Evolutionary conservation across 73 alveolate species (phyloP).

Genomic region (Paramecium sonneborni): DNA sequence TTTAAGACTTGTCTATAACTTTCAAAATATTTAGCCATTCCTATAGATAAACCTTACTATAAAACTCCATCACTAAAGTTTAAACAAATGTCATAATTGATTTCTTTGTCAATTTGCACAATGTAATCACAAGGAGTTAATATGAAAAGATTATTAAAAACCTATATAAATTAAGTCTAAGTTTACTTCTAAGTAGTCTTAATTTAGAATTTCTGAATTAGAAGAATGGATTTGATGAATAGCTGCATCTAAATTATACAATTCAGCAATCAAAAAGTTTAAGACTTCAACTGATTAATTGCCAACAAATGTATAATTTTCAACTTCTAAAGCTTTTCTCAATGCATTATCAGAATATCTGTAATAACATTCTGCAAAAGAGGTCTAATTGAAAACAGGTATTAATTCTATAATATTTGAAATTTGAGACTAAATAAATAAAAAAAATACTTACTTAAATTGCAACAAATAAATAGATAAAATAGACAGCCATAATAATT

Average conservation of each 20-base stretch:
- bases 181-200: neutral
- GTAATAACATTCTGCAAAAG: constrained; percentile 17
- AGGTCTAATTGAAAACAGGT: neutral
- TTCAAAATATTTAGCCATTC: constrained; percentile 56
- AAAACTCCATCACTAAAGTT: constrained; percentile 3
- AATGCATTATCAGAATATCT: constrained; percentile 5
- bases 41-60: constrained; percentile 50
- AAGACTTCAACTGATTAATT: neutral
- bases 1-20: constrained; percentile 4
- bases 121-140: constrained; percentile 1
- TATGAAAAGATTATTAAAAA: neutral
- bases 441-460: neutral
- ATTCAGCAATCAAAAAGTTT: neutral
- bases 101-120: neutral
- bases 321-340: neutral
- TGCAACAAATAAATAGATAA: neutral
- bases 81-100: neutral
- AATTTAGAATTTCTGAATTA: neutral
- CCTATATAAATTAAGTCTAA: neutral
- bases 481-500: neutral
- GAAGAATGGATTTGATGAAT: constrained; percentile 7
- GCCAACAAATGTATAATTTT: neutral
- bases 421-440: neutral
- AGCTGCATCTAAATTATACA: constrained; percentile 9
- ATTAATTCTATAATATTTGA: neutral